phyloP scores from a whole-genome alignment of 768 basidiomycete genomes.

The Phylloporus sp. region DNA sequence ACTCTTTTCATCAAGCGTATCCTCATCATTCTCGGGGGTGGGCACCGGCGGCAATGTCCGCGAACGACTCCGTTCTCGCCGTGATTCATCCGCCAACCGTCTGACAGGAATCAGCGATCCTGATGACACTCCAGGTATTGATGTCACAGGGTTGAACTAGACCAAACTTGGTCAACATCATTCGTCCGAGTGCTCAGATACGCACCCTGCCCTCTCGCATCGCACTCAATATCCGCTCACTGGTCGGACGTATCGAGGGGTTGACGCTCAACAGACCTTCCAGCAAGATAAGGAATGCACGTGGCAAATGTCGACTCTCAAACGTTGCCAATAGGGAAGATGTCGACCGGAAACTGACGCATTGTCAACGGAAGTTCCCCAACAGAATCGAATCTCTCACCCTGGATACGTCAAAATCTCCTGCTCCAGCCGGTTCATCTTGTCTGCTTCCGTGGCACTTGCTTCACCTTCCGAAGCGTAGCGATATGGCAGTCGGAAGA shows the following conservation, averaged over 20 bases:
- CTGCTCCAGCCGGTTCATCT: slow-evolving; percentile 63
- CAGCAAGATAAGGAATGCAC: slow-evolving; percentile 65
- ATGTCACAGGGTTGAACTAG: slow-evolving; percentile 21
- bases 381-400: slow-evolving; percentile 34
- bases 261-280: slow-evolving; percentile 64
- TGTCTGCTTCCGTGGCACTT: slow-evolving; percentile 48
- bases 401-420: slow-evolving; percentile 77
- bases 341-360: slow-evolving; percentile 49
- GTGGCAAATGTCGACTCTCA: slow-evolving; percentile 67
- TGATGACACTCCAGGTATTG: slow-evolving; percentile 4
- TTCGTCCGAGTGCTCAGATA: slow-evolving; percentile 6
- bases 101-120: slow-evolving; percentile 24
- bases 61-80: slow-evolving; percentile 9
- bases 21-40: background rate
- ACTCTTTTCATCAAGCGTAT: slow-evolving; percentile 9
- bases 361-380: slow-evolving; percentile 7
- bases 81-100: slow-evolving; percentile 9
- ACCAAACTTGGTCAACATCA: background rate
- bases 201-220: slow-evolving; percentile 72
- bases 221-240: slow-evolving; percentile 66
- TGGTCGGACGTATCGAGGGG: slow-evolving; percentile 62
- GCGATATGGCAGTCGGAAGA: slow-evolving; percentile 84
- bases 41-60: slow-evolving; percentile 18
- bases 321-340: slow-evolving; percentile 52
- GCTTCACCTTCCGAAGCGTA: slow-evolving; percentile 63